Conservation (phyloP, 2,329 filamentous ascomycete genomes). For the Colletotrichum trifolii region DNA sequence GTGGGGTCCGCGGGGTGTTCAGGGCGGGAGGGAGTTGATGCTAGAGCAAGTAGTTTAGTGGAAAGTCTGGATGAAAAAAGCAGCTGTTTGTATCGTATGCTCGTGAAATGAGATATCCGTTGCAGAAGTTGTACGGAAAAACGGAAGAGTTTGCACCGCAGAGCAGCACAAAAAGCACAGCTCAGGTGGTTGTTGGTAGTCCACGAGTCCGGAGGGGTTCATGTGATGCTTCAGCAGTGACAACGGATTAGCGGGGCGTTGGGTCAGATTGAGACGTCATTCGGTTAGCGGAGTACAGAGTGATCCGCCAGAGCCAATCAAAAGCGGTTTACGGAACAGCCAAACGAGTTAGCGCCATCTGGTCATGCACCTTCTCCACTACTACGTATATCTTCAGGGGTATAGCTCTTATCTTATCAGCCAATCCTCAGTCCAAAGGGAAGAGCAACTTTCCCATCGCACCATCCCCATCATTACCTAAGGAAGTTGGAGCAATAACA, state of each 20-base stretch:
- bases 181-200: constrained; percentile 2
- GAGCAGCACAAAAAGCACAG: constrained; percentile 1
- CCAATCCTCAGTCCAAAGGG: background rate
- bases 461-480: background rate
- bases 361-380: constrained; percentile 4
- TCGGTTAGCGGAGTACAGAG: constrained; percentile 16
- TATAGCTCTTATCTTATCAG: constrained; percentile 36
- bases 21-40: constrained; percentile 18
- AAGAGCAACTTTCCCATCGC: background rate
- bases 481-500: background rate
- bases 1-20: constrained; percentile 32
- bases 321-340: background rate
- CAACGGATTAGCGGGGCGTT: constrained; percentile 32
- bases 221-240: constrained; percentile 37
- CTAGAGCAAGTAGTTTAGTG: background rate
- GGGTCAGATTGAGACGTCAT: constrained; percentile 32
- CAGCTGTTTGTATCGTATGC: constrained; percentile 5
- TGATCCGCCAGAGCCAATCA: background rate
- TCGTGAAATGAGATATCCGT: background rate
- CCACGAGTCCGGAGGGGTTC: constrained; percentile 36
- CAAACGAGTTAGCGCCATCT: constrained; percentile 3
- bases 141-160: constrained; percentile 5
- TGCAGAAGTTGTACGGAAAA: background rate
- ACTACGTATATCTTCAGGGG: constrained; percentile 4
- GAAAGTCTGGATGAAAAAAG: background rate